Base-by-base conservation (phyloP, 179 eudicot genomes). In the Heliamphora pulchella region DNA sequence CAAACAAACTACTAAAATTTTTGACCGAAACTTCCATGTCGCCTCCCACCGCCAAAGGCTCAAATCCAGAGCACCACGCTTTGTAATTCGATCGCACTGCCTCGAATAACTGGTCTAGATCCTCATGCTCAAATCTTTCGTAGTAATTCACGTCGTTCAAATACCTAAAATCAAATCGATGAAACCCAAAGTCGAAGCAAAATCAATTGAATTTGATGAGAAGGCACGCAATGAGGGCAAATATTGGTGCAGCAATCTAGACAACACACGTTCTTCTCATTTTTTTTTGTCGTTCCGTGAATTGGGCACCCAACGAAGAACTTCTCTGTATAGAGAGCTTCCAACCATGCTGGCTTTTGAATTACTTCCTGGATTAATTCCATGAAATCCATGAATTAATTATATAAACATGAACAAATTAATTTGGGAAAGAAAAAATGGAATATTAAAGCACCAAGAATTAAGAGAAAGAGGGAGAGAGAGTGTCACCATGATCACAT, bases 281-380 rank as follows among this genome's bases (percentile, higher is more conserved):
- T 93, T 87, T 95, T 95, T 90, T 93, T 95, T 4, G 94, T 91
- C 13, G 79, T 86, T 78, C 91, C 98, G 81, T 95, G 98, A 76
- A 83, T 85, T 63, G 87, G 61, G 80, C 98, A 95, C 17, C 87
- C 84, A 67, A 82, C 86, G 71, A 95, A 95, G 88, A 93, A 95
- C 78, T 89, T 91, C 79, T 95, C 83, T 15, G 74, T 77, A 83
- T 90, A 95, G 2, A 95, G 90, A 9, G 97, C 93, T 65, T 95
- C 93, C 85, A 95, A 87, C 98, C 98, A 95, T 86, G 89, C 91
- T 74, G 98, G 98, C 86, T 92, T 93, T 81, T 89, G 87, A 83
- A 78, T 77, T 82, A 96, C 97, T 93, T 90, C 46, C 5, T 31
- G 31, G 31, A 31, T 31, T 31, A 46, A 48, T 48, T 3, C 8